phyloP scores from a whole-genome alignment of 768 basidiomycete genomes.

The Collybia sordida region DNA sequence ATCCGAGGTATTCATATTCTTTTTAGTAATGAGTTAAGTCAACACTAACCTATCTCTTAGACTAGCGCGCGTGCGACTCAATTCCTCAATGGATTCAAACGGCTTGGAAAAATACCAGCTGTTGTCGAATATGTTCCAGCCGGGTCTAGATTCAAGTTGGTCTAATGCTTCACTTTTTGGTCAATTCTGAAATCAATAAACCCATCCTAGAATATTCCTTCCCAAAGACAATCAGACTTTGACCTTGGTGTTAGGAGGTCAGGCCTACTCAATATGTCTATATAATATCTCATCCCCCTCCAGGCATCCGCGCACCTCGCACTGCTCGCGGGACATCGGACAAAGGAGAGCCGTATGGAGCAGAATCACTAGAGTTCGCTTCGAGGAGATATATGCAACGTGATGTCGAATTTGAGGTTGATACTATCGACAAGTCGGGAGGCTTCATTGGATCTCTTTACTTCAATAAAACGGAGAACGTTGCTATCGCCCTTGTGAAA shows the following conservation, averaged over 20 bases:
- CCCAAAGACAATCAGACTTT: slow-evolving; percentile 92
- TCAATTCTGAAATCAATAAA: neutral
- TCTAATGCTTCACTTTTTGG: slow-evolving; percentile 7
- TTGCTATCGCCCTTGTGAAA: slow-evolving; percentile 75
- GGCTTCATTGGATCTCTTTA: slow-evolving; percentile 93
- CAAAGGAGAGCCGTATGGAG: slow-evolving; percentile 87
- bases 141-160: slow-evolving; percentile 93
- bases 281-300: neutral
- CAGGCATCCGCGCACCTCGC: slow-evolving; percentile 89
- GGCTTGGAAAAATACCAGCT: slow-evolving; percentile 78
- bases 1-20: slow-evolving; percentile 67
- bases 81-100: slow-evolving; percentile 90
- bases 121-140: slow-evolving; percentile 92
- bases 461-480: slow-evolving; percentile 84
- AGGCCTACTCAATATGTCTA: slow-evolving; percentile 10
- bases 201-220: slow-evolving; percentile 60
- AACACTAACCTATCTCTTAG: slow-evolving; percentile 29
- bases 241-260: slow-evolving; percentile 88
- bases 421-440: slow-evolving; percentile 88
- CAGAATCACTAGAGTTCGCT: slow-evolving; percentile 80
- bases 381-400: slow-evolving; percentile 86
- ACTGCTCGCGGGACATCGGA: slow-evolving; percentile 79
- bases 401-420: slow-evolving; percentile 92
- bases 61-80: slow-evolving; percentile 74
- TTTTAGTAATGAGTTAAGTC: too few relatives aligned